These are phyloP conservation scores for Copromyces sp. DNA, from an alignment of 495 filamentous ascomycete species.

Conservation along the genomic window DNA sequence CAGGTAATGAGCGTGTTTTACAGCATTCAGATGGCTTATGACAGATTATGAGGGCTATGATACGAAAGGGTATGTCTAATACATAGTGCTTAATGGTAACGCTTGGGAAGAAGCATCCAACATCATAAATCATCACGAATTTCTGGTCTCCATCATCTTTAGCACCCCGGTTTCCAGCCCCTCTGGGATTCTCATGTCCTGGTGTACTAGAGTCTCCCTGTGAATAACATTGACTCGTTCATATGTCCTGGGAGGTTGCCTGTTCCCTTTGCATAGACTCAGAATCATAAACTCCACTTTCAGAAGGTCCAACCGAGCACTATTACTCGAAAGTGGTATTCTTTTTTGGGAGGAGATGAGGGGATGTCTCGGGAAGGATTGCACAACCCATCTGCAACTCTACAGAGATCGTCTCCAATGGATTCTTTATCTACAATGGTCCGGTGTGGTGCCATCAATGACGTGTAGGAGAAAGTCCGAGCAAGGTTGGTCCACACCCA, in stretches of 20 bases:
- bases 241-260: background rate
- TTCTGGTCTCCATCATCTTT: background rate
- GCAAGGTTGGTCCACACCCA: background rate
- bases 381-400: background rate
- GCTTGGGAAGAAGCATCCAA: background rate
- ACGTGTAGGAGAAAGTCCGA: background rate
- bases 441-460: background rate
- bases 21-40: background rate
- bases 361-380: background rate
- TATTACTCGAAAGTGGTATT: background rate
- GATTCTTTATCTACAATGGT: fast-evolving
- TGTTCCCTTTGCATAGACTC: background rate
- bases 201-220: background rate
- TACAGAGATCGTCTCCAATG: background rate
- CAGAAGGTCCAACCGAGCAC: background rate
- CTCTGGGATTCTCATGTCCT: background rate
- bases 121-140: background rate
- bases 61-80: background rate
- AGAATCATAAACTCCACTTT: background rate
- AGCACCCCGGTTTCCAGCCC: background rate
- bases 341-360: background rate
- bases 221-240: background rate
- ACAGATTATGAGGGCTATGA: background rate
- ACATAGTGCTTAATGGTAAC: background rate
- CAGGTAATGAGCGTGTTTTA: background rate